Conservation (phyloP, 441 rosid species). For the Capsella rubella region DNA sequence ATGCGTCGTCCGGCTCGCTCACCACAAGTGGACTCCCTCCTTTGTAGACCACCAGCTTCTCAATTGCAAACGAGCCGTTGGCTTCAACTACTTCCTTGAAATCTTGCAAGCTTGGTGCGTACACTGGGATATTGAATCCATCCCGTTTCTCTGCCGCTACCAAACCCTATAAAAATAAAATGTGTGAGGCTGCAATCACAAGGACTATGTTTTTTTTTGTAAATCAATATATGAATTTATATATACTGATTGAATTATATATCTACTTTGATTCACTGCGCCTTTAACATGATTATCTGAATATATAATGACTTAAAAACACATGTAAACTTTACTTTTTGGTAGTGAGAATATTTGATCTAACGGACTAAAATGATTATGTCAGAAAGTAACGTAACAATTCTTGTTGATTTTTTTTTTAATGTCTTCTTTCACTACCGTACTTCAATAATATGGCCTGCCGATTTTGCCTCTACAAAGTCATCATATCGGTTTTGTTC, state of each 20-base stretch:
- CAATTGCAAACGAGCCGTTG: conserved; percentile 66
- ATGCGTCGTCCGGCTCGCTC: conserved; percentile 65
- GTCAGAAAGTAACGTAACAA: conserved; percentile 37
- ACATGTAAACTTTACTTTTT: conserved; percentile 23
- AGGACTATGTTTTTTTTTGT: not conserved
- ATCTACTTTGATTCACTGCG: not conserved
- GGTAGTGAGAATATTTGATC: conserved; percentile 18
- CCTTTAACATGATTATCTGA: no score
- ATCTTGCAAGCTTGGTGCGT: conserved; percentile 86
- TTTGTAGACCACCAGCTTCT: conserved; percentile 83
- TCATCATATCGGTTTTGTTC: conserved; percentile 45
- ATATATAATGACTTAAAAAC: conserved; percentile 13
- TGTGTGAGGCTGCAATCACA: no score
- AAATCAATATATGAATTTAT: not conserved
- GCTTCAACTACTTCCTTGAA: conserved; percentile 88
- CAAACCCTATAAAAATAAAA: conserved; percentile 56
- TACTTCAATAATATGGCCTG: conserved; percentile 35
- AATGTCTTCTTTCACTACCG: conserved; percentile 8
- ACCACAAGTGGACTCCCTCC: conserved; percentile 98
- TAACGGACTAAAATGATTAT: conserved; percentile 36
- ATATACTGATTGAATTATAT: not conserved
- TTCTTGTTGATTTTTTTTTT: conserved; percentile 23
- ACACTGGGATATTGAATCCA: conserved; percentile 87
- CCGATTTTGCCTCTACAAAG: conserved; percentile 32
- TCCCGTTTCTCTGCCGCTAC: conserved; percentile 76